phyloP scores from a whole-genome alignment of 1,139 yeast genomes.

The Suhomyces maxii region DNA sequence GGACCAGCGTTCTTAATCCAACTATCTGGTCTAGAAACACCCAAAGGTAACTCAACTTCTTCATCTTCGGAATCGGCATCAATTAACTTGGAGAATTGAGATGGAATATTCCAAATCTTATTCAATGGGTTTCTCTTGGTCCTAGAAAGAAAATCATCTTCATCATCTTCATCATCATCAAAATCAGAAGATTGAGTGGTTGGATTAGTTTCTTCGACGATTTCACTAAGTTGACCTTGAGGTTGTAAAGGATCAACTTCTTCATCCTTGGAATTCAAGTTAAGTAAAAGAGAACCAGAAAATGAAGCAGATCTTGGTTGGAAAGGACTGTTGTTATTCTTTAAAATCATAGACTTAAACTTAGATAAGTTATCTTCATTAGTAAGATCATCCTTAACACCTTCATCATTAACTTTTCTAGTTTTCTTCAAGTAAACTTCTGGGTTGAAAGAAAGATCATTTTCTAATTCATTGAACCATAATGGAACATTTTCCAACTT shows the following conservation, averaged over 20 bases:
- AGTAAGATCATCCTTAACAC: conserved; percentile 61
- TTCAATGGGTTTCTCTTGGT: conserved; percentile 18
- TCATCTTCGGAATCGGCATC: conserved; percentile 84
- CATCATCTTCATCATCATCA: conserved; percentile 43
- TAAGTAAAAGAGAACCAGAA: conserved; percentile 37
- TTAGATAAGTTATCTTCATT: conserved; percentile 50
- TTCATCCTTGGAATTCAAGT: conserved; percentile 13
- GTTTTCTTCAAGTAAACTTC: conserved; percentile 16
- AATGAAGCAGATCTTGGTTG: conserved; percentile 44
- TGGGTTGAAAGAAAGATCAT: conserved; percentile 23
- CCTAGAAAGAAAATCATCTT: conserved; percentile 42
- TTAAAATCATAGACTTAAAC: conserved; percentile 44
- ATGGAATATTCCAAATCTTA: conserved; percentile 29
- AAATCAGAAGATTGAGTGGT: conserved; percentile 22
- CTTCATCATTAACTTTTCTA: conserved; percentile 72
- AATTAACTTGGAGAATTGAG: conserved; percentile 38
- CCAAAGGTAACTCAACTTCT: conserved; percentile 83
- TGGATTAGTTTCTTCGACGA: conserved; percentile 12
- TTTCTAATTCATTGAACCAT: conserved; percentile 91
- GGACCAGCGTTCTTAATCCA: conserved; percentile 89
- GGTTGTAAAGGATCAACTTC: conserved; percentile 7
- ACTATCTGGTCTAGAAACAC: conserved; percentile 77
- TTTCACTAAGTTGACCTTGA: conserved; percentile 3
- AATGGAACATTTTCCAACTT: conserved; percentile 87
- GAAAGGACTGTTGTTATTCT: conserved; percentile 30